Conservation (phyloP, 2,329 filamentous ascomycete genomes). For the Magnaporthiopsis rhizophila region DNA sequence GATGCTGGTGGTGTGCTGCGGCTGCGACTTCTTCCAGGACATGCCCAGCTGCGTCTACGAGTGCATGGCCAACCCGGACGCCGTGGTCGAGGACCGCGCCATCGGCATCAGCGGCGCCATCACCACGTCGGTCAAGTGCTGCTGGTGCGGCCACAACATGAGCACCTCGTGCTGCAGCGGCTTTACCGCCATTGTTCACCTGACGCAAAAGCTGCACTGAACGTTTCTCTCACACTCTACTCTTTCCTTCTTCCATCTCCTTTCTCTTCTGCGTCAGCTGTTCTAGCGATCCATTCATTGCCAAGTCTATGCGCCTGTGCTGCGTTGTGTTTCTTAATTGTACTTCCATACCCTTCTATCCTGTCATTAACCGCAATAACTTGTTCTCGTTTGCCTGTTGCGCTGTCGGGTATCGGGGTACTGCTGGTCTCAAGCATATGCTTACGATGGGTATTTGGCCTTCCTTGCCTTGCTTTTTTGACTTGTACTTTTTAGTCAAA, state of each 20-base stretch:
- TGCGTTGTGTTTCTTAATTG: background rate
- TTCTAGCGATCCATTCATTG: background rate
- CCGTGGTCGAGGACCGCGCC: slow-evolving; percentile 41
- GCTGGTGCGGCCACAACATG: slow-evolving; percentile 68
- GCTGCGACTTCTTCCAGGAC: slow-evolving; percentile 57
- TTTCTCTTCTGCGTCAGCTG: background rate
- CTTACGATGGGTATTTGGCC: background rate
- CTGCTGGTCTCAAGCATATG: background rate
- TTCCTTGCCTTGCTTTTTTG: background rate
- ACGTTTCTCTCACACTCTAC: too few species aligned
- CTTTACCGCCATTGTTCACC: slow-evolving; percentile 57
- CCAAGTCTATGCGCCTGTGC: background rate
- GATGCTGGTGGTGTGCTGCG: slow-evolving; percentile 58
- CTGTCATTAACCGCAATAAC: background rate
- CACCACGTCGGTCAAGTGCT: slow-evolving; percentile 57
- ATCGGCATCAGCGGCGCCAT: slow-evolving; percentile 48
- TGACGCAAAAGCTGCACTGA: slow-evolving; percentile 54
- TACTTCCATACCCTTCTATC: background rate
- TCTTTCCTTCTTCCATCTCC: background rate
- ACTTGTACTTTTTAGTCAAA: background rate
- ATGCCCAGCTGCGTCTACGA: slow-evolving; percentile 58
- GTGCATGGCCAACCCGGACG: slow-evolving; percentile 53
- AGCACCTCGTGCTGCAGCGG: slow-evolving; percentile 60
- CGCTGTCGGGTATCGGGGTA: background rate
- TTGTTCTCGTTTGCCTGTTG: background rate